Percentiles rank a stretch among this genome's conserved stretches.
phyloP scores from a whole-genome alignment of 2,329 filamentous ascomycete genomes.

The Emmonsiellopsis sp. region DNA sequence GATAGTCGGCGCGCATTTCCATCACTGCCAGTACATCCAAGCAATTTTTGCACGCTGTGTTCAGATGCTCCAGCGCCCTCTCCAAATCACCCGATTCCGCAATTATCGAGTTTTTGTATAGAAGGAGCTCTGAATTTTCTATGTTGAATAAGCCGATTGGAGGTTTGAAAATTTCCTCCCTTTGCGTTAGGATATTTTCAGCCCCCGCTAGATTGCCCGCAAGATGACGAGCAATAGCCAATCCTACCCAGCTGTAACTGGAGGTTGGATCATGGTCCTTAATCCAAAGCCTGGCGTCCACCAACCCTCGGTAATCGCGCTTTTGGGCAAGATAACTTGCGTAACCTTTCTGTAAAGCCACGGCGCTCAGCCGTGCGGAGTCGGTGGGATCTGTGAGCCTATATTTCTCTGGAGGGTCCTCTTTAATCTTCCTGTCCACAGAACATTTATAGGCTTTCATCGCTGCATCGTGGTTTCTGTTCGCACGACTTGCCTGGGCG shows the following conservation, averaged over 20 bases:
- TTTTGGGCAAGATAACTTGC: conserved; percentile 56
- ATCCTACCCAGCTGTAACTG: conserved; percentile 93
- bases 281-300: conserved; percentile 57
- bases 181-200: conserved; percentile 82
- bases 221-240: conserved; percentile 87
- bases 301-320: conserved; percentile 87
- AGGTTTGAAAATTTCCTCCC: conserved; percentile 84
- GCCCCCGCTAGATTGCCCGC: conserved; percentile 76
- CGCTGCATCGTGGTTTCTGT: conserved; percentile 97
- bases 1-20: conserved; percentile 77
- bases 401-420: no score
- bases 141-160: conserved; percentile 68
- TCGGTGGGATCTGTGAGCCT: conserved; percentile 84
- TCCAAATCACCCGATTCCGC: conserved; percentile 77
- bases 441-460: conserved; percentile 99
- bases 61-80: conserved; percentile 76
- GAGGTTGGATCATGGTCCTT: conserved; percentile 68
- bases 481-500: conserved; percentile 80
- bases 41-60: conserved; percentile 64
- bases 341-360: no score
- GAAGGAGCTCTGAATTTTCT: conserved; percentile 84
- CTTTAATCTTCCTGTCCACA: conserved; percentile 30
- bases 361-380: conserved; percentile 79
- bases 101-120: conserved; percentile 95
- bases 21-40: conserved; percentile 77